These are phyloP conservation scores for Aspergillus awamori DNA, from an alignment of 2,329 filamentous ascomycete genomes.

Conservation along the genomic window DNA sequence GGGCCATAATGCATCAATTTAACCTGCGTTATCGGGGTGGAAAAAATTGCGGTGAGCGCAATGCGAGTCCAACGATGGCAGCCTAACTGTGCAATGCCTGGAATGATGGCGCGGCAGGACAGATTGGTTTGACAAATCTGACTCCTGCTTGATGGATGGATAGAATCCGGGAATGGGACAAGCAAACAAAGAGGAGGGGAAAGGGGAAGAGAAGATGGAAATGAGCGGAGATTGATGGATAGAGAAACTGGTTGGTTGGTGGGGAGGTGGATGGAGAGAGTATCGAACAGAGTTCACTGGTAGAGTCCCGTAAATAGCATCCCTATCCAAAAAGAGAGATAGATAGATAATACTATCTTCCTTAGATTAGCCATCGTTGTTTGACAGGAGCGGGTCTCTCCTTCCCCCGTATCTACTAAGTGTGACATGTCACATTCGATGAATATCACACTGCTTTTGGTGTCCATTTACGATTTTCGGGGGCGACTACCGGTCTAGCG, in stretches of 20 bases:
- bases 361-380: background rate
- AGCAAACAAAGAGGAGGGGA: slow-evolving; percentile 1
- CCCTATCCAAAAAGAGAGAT: background rate
- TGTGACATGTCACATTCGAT: slow-evolving; percentile 20
- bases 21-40: background rate
- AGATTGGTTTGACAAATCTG: background rate
- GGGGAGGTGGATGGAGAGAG: background rate
- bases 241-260: background rate
- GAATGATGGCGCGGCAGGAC: background rate
- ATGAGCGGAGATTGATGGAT: no score
- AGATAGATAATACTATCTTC: background rate
- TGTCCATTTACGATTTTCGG: no score
- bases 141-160: background rate
- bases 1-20: background rate
- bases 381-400: slow-evolving; percentile 11
- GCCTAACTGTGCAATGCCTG: background rate
- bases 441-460: slow-evolving; percentile 11
- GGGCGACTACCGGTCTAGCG: slow-evolving; percentile 10
- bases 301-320: background rate
- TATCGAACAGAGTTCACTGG: background rate
- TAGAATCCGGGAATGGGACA: background rate
- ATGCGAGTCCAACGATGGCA: background rate
- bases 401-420: background rate
- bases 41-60: background rate
- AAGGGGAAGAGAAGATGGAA: background rate